phyloP scores from a whole-genome alignment of 257 asterid genomes.

The Linaria vulgaris region DNA sequence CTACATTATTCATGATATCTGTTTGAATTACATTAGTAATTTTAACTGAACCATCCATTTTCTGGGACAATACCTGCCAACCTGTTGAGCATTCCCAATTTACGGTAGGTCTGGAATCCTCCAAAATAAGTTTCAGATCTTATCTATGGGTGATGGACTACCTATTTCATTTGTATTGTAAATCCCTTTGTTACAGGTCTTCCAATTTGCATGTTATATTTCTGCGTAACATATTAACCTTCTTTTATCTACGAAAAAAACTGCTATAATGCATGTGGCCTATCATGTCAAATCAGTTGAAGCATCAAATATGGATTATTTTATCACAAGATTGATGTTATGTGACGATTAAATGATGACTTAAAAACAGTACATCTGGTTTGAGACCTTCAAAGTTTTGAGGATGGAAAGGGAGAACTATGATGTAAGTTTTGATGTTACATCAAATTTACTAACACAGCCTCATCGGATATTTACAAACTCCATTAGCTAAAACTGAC shows the following conservation, averaged over 20 bases:
- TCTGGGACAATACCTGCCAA: constrained; percentile 86
- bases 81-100: constrained; percentile 68
- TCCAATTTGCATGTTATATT: background rate
- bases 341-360: background rate
- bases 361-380: background rate
- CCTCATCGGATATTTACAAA: too few species aligned
- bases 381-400: background rate
- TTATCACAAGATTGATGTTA: background rate
- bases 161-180: background rate
- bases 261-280: background rate
- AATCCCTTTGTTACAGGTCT: background rate
- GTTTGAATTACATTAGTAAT: constrained; percentile 13
- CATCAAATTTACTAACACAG: too few species aligned
- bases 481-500: too few species aligned
- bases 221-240: background rate
- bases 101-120: constrained; percentile 51
- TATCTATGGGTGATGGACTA: background rate
- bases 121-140: constrained; percentile 6
- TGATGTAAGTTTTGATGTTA: too few species aligned
- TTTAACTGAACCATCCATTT: constrained; percentile 38
- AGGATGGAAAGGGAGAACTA: background rate
- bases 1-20: constrained; percentile 14
- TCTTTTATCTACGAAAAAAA: background rate
- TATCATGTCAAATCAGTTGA: background rate
- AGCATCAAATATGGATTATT: background rate